Evolutionary conservation across 2,329 filamentous ascomycete genomes (phyloP).

Genomic region (Orbilia quercus): DNA sequence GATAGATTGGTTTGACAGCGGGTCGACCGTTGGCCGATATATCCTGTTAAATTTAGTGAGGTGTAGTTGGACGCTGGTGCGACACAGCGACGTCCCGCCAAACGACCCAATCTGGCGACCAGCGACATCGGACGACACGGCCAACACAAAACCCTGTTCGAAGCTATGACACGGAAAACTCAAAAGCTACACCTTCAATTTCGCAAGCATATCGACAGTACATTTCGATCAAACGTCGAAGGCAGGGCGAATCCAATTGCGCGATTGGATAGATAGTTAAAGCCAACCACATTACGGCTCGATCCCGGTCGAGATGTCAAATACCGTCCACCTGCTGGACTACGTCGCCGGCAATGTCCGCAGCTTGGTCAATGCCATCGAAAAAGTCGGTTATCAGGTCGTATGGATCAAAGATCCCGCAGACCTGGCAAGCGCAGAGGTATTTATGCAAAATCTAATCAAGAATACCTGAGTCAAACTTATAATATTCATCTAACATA

Average conservation of each 20-base stretch:
- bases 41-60: too few relatives aligned
- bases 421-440: slow-evolving; percentile 86
- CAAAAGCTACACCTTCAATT: background rate
- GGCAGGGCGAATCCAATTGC: background rate
- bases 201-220: background rate
- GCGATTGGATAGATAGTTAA: background rate
- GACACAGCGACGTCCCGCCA: background rate
- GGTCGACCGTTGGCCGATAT: background rate
- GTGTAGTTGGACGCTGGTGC: background rate
- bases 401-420: slow-evolving; percentile 89
- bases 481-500: too few relatives aligned
- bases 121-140: slow-evolving; percentile 56
- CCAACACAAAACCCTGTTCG: slow-evolving; percentile 44
- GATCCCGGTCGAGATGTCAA: slow-evolving; percentile 20
- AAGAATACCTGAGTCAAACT: too few relatives aligned
- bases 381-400: slow-evolving; percentile 91
- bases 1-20: background rate
- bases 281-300: background rate
- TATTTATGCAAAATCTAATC: slow-evolving; percentile 65
- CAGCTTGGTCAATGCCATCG: slow-evolving; percentile 95
- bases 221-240: background rate
- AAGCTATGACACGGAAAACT: slow-evolving; percentile 2
- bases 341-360: slow-evolving; percentile 97
- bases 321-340: slow-evolving; percentile 67
- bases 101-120: slow-evolving; percentile 31